A percentile compares a stretch with the other conserved stretches of the same genome.
Evolutionary conservation across 305 asterid genomes (phyloP).

Genomic region (Andrographis paniculata): DNA sequence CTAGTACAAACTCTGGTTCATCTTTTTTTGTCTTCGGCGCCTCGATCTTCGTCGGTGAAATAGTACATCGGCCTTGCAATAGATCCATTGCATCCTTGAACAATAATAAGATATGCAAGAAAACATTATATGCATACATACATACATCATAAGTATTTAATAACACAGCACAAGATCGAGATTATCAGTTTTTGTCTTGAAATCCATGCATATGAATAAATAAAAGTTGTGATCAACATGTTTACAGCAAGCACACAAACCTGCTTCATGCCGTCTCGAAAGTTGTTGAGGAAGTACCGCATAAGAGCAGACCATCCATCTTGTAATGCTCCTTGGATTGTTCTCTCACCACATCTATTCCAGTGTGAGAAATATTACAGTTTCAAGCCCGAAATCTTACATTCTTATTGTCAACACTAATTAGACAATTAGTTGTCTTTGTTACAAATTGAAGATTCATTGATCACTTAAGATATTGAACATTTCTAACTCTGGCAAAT

Average conservation of each 20-base stretch:
- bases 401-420: not conserved
- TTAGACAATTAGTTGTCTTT: not conserved
- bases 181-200: no score
- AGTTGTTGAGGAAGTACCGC: conserved; percentile 88
- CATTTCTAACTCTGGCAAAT: no score
- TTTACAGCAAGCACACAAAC: conserved; percentile 42
- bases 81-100: not conserved
- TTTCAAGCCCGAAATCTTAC: not conserved
- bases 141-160: no score
- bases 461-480: no score
- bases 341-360: conserved; percentile 67
- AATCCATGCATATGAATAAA: no score
- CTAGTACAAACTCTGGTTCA: not conserved
- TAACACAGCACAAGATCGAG: no score
- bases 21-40: not conserved
- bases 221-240: no score
- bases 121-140: not conserved
- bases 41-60: not conserved
- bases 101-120: not conserved
- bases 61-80: not conserved
- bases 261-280: conserved; percentile 92
- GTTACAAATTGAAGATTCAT: not conserved
- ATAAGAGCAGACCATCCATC: conserved; percentile 69
- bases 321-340: conserved; percentile 55
- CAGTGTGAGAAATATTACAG: not conserved